These are phyloP conservation scores for Penicillium egyptiacum DNA, from an alignment of 495 filamentous ascomycete species.

Conservation along the genomic window DNA sequence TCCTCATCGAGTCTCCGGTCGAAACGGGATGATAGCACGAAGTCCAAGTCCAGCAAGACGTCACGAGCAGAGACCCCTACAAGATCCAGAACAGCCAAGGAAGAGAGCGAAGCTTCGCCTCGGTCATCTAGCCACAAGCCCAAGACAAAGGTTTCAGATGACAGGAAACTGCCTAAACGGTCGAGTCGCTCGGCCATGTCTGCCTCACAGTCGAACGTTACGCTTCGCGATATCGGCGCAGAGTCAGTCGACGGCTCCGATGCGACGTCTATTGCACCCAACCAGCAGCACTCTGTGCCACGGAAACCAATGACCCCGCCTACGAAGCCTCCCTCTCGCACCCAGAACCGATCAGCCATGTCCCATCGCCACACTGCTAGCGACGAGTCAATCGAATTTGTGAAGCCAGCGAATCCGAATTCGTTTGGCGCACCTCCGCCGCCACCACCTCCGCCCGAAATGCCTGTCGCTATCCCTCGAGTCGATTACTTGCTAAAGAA, in stretches of 20 bases:
- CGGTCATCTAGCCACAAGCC: slow-evolving; percentile 38
- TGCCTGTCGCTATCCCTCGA: slow-evolving; percentile 67
- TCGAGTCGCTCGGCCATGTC: slow-evolving; percentile 37
- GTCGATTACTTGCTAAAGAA: slow-evolving; percentile 90
- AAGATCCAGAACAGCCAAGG: slow-evolving; percentile 36
- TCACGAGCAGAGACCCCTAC: slow-evolving; percentile 42
- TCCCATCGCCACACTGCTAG: slow-evolving; percentile 39
- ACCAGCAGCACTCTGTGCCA: slow-evolving; percentile 46
- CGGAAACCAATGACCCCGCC: slow-evolving; percentile 43
- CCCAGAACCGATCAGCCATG: slow-evolving; percentile 38
- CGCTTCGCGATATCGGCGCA: slow-evolving; percentile 38
- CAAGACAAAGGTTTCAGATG: slow-evolving; percentile 36
- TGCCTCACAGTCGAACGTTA: slow-evolving; percentile 37
- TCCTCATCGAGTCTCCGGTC: slow-evolving; percentile 46
- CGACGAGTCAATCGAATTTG: slow-evolving; percentile 43
- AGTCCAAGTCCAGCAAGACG: slow-evolving; percentile 41
- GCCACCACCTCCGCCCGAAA: slow-evolving; percentile 73
- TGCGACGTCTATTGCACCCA: slow-evolving; percentile 66
- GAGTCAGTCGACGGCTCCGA: slow-evolving; percentile 58
- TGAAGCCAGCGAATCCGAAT: slow-evolving; percentile 39
- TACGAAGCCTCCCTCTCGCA: slow-evolving; percentile 43
- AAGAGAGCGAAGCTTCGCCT: slow-evolving; percentile 34
- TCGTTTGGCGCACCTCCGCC: slow-evolving; percentile 62
- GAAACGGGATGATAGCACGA: slow-evolving; percentile 36
- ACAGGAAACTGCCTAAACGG: slow-evolving; percentile 36